Evolutionary conservation across 2,329 filamentous ascomycete species (phyloP), one percentile per base, ranked within the genome.

Genomic region (Phaeosphaeriaceae sp.): DNA sequence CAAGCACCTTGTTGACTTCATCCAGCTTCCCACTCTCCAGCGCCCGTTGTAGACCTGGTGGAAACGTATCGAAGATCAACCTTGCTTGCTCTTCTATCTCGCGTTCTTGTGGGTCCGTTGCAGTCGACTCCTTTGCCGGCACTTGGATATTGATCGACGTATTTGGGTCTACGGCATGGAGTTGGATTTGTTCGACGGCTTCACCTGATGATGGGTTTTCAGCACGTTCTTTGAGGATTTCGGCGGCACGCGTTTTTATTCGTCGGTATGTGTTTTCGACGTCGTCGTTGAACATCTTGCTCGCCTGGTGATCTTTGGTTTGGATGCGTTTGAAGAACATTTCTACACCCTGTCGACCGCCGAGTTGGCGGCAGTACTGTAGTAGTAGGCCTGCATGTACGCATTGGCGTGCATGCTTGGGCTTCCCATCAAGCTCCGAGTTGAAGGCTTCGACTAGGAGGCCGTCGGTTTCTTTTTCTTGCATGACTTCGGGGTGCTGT

Each of bases 291-390:
- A 99, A 99, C 36, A 97, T 83, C 36, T 90, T 91, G 65, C 89
- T 87, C 6, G 94, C 95, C 75, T 96, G 88, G 75, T 99, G 93
- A 26, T 88, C 90, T 63, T 85, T 86, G 3, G 89, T 96, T 17
- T 89, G 94, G 72, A 99, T 92, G 49, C 93, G 88, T 77, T 94
- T 96, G 83, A 99, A 99, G 81, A 99, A 99, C 23, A 97, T 77
- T 5, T 85, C 83, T 7, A 97, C 92, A 17, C 93, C 93, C 64
- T 97, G 91, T 58, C 85, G 86, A 51, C 93, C 92, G 53, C 93
- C 92, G 6, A 99, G 81, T 34, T 91, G 88, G 8, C 93, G 86
- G 76, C 94, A 99, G 78, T 99, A 99, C 73, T 99, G 94, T 33
- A 99, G 78, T 11, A 99, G 81, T 13, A 97, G 81, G 3, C 89